Evolutionary conservation across 2,329 filamentous ascomycete species (phyloP).

Genomic region (Colletotrichum brevisporum): DNA sequence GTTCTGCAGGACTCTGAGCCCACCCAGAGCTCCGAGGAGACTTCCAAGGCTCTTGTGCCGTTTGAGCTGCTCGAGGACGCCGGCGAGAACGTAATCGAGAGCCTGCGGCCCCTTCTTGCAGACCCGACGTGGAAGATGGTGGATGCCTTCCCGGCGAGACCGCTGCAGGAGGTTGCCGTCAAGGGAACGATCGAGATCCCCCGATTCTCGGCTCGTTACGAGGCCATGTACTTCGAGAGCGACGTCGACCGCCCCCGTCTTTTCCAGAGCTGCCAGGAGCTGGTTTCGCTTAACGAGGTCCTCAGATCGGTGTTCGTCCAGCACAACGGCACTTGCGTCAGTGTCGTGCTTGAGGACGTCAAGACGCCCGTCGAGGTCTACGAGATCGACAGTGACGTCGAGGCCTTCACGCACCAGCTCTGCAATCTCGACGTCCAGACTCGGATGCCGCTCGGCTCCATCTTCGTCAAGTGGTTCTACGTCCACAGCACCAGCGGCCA

Average conservation of each 20-base stretch:
- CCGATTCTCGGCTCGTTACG: conserved; percentile 75
- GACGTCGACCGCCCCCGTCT: conserved; percentile 64
- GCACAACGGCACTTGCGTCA: conserved; percentile 63
- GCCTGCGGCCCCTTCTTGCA: conserved; percentile 65
- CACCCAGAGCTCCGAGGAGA: conserved; percentile 27
- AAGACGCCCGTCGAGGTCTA: conserved; percentile 65
- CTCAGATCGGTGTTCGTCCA: conserved; percentile 76
- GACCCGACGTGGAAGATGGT: conserved; percentile 65
- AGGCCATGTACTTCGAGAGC: conserved; percentile 73
- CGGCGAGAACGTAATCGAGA: conserved; percentile 52
- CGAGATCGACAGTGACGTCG: conserved; percentile 64
- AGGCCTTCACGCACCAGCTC: conserved; percentile 66
- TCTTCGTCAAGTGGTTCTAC: conserved; percentile 73
- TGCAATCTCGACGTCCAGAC: conserved; percentile 69
- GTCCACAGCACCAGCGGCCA: conserved; percentile 52
- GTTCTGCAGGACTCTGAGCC: conserved; percentile 56
- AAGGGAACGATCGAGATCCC: conserved; percentile 69
- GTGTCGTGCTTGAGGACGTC: conserved; percentile 71
- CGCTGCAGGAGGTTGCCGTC: conserved; percentile 72
- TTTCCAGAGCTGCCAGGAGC: conserved; percentile 64
- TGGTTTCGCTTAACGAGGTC: conserved; percentile 74
- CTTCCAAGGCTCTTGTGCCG: conserved; percentile 52
- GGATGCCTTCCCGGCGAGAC: conserved; percentile 71
- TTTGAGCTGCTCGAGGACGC: conserved; percentile 67
- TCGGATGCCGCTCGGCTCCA: conserved; percentile 69